Evolutionary conservation across 164 flowering plant species (phyloP), one percentile per base, ranked within the genome.

Genomic region (Santalum album): DNA sequence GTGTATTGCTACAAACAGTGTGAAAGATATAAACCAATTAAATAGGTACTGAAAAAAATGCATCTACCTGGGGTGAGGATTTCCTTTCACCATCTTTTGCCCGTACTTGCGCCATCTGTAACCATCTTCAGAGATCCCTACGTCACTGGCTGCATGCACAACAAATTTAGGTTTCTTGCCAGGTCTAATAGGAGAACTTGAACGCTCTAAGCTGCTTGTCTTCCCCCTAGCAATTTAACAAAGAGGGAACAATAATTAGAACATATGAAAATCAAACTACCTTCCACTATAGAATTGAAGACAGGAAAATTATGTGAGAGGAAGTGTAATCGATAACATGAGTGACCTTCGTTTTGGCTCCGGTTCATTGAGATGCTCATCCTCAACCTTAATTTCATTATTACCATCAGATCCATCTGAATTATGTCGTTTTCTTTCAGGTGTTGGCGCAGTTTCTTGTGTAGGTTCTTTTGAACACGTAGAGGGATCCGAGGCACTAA

Each of bases 41-140:
- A 29, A 29, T 29, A 29, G 9, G 34, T 29, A 29, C 9, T 29
- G 9, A 29, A 29, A 29, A 3, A 4, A 29, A 3, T 18, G 32
- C 23, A 58, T 53, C 54, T 61, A 90, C 97, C 97, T 84, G 53
- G 95, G 95, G 45, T 84, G 70, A 42, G 87, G 79, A 62, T 76
- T 90, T 61, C 97, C 97, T 60, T 90, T 90, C 58, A 90, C 97
- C 87, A 81, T 84, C 60, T 90, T 90, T 69, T 90, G 97, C 21
- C 97, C 97, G 70, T 90, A 90, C 60, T 89, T 90, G 49, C 97
- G 87, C 95, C 97, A 90, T 64, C 90, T 74, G 63, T 81, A 87
- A 53, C 97, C 97, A 78, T 90, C 97, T 51, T 75, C 73, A 7
- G 90, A 77, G 54, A 75, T 77, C 25, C 82, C 90, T 51, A 74